A percentile compares a stretch with the other conserved stretches of the same genome.
Conservation (phyloP, 768 basidiomycete genomes). For the Termitomyces sp. region DNA sequence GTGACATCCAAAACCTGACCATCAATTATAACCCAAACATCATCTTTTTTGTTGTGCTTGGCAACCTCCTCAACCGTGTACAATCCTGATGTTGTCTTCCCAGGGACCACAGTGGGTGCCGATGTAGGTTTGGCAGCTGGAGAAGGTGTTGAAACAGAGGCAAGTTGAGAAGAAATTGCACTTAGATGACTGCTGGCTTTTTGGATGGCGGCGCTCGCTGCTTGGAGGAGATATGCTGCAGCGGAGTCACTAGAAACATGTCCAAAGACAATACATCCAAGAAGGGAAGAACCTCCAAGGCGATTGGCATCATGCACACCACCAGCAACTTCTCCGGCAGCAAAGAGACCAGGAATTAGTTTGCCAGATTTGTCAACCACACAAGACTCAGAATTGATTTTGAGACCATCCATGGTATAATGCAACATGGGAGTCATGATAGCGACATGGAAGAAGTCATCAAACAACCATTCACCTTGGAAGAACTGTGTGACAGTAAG, state of each 20-base stretch:
- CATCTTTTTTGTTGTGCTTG: constrained; percentile 90
- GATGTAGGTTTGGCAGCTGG: constrained; percentile 29
- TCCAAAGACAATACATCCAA: constrained; percentile 97
- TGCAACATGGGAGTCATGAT: constrained; percentile 98
- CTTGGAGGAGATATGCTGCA: constrained; percentile 82
- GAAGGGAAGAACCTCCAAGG: constrained; percentile 87
- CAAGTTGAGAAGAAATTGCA: constrained; percentile 72
- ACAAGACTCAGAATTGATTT: constrained; percentile 83
- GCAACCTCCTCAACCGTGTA: constrained; percentile 73
- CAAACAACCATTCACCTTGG: constrained; percentile 80
- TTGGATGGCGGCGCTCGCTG: constrained; percentile 56
- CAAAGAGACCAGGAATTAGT: constrained; percentile 85
- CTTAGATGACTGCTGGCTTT: constrained; percentile 80
- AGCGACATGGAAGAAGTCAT: constrained; percentile 92
- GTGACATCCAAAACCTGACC: constrained; percentile 88
- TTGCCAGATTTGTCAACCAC: constrained; percentile 70
- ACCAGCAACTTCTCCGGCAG: constrained; percentile 95
- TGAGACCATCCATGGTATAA: constrained; percentile 98
- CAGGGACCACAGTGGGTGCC: constrained; percentile 8
- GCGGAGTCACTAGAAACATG: constrained; percentile 93
- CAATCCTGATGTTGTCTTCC: constrained; percentile 23
- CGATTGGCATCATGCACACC: constrained; percentile 99
- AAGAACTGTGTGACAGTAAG: constrained; percentile 61
- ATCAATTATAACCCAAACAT: constrained; percentile 91
- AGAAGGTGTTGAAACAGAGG: constrained; percentile 33